Conservation (phyloP, 352 stramenopile genomes). For the Halophytophthora batemanensis region DNA sequence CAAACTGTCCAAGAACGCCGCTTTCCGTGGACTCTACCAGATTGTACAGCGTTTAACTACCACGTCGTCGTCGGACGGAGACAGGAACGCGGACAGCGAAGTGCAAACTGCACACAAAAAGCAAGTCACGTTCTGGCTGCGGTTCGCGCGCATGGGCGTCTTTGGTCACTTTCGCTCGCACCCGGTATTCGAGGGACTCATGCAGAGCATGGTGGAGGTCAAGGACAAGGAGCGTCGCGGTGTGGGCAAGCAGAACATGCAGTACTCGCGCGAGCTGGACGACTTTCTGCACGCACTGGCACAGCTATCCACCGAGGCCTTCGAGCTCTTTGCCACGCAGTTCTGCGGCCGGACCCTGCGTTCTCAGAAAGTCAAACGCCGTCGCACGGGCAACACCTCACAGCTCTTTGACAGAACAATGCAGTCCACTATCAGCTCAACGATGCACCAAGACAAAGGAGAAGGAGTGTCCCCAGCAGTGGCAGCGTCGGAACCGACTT, state of each 20-base stretch:
- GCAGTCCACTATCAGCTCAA: not conserved
- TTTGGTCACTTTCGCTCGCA: constrained; percentile 70
- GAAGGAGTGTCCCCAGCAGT: not conserved
- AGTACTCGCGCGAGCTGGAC: constrained; percentile 68
- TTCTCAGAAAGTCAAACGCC: constrained; percentile 74
- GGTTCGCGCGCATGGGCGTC: constrained; percentile 67
- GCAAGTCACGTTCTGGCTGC: constrained; percentile 62
- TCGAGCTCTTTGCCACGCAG: constrained; percentile 70
- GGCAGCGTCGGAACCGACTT: too few species aligned
- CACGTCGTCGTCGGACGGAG: not conserved
- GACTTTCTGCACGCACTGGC: constrained; percentile 68
- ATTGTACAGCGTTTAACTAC: constrained; percentile 40
- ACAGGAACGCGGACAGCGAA: constrained; percentile 6
- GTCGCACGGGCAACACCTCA: constrained; percentile 7
- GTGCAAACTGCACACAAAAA: constrained; percentile 27
- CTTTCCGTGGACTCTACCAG: constrained; percentile 64
- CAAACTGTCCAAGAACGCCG: constrained; percentile 76
- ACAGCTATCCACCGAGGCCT: constrained; percentile 64
- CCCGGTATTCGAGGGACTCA: constrained; percentile 69
- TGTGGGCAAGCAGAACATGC: constrained; percentile 85
- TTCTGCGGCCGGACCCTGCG: constrained; percentile 73
- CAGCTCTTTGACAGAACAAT: not conserved
- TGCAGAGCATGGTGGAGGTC: constrained; percentile 78
- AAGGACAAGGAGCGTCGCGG: constrained; percentile 81
- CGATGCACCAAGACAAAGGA: not conserved